Evolutionary conservation across 2,329 filamentous ascomycete genomes (phyloP).

Genomic region (Paecilomyces formosus): DNA sequence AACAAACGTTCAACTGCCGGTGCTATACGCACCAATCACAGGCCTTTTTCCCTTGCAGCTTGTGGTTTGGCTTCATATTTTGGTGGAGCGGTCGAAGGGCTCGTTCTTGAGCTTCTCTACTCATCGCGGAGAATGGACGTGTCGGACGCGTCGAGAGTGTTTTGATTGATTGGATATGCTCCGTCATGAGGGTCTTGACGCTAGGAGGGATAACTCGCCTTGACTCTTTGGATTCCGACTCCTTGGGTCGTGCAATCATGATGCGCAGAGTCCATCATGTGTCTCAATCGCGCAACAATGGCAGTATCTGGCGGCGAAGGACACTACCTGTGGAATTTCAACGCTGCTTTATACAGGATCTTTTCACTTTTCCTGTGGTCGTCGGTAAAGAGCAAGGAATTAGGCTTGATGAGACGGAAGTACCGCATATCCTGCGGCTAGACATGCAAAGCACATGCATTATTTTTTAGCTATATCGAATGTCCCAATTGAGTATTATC

Average conservation of each 20-base stretch:
- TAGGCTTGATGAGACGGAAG: too few species aligned
- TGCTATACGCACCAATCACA: neutral
- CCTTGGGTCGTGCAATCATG: neutral
- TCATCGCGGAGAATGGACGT: neutral
- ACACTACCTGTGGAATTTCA: too few species aligned
- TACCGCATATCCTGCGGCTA: too few species aligned
- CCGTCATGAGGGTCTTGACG: neutral
- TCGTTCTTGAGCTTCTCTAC: neutral
- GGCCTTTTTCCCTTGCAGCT: neutral
- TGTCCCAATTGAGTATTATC: too few species aligned
- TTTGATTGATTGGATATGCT: conserved; percentile 1
- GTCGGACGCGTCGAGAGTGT: conserved; percentile 1
- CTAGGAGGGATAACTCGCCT: neutral
- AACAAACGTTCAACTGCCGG: conserved; percentile 3
- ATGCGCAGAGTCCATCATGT: neutral
- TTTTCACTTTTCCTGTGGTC: too few species aligned
- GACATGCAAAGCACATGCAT: too few species aligned
- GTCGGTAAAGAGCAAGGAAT: too few species aligned
- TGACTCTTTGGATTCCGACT: neutral
- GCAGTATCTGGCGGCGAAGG: too few species aligned
- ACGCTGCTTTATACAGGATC: too few species aligned
- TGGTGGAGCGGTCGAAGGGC: neutral
- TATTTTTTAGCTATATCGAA: too few species aligned
- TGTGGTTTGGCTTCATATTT: neutral
- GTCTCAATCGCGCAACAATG: neutral